These are phyloP conservation scores for Camellia oleifera DNA, from an alignment of 179 eudicot species.

Conservation along the genomic window DNA sequence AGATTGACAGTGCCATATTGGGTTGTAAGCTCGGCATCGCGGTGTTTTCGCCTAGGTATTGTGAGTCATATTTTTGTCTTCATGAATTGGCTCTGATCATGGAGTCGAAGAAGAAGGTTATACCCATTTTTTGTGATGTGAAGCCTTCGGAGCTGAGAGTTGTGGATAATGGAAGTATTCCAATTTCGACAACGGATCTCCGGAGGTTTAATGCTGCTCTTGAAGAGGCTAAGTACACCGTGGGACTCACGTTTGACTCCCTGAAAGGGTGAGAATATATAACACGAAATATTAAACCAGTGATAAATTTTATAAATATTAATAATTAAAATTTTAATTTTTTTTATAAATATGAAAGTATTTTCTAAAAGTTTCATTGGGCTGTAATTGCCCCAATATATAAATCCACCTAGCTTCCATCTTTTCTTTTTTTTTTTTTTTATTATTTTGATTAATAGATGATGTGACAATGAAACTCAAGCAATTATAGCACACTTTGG, in stretches of 20 bases:
- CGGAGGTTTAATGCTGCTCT: conserved; percentile 38
- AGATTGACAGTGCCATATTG: conserved; percentile 33
- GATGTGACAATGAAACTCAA: no score
- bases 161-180: conserved; percentile 19
- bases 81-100: conserved; percentile 57
- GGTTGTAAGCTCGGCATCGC: conserved; percentile 39
- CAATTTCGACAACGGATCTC: conserved; percentile 27
- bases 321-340: no score
- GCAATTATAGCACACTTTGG: no score
- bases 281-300: no score
- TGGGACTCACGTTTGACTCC: conserved; percentile 56
- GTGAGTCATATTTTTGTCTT: conserved; percentile 52
- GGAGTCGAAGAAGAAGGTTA: conserved; percentile 43
- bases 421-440: no score
- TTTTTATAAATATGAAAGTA: no score
- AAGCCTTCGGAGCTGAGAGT: conserved; percentile 56
- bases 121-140: conserved; percentile 59
- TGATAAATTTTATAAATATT: no score
- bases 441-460: no score
- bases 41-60: conserved; percentile 49
- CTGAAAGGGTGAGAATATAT: conserved; percentile 34
- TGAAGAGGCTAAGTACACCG: conserved; percentile 47
- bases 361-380: no score
- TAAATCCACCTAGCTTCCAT: no score
- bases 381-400: no score